A percentile compares a stretch with the other conserved stretches of the same genome.
phyloP scores from a whole-genome alignment of 106 monocot species.

The Dendrobium huoshanense region DNA sequence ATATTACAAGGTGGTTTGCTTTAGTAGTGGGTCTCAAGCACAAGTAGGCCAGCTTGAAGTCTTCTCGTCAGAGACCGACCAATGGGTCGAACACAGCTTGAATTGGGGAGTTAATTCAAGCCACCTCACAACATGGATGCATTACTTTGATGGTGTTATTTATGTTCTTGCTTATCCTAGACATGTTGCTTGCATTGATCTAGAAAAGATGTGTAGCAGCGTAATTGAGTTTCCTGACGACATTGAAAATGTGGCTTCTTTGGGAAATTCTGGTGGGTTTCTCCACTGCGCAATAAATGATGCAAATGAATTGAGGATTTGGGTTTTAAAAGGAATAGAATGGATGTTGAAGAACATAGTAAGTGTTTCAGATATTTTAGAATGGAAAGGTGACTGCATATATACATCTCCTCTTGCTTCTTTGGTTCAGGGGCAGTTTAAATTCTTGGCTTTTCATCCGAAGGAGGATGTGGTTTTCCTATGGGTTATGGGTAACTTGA shows the following conservation, averaged over 20 bases:
- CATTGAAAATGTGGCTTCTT: constrained; percentile 16
- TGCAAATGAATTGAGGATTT: too few relatives aligned
- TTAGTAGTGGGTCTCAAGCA: constrained; percentile 32
- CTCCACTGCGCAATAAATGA: constrained; percentile 34
- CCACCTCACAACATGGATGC: constrained; percentile 40
- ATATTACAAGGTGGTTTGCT: constrained; percentile 41
- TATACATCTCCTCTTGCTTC: too few relatives aligned
- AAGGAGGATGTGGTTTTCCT: too few relatives aligned
- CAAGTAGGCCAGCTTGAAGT: constrained; percentile 30
- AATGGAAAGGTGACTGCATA: too few relatives aligned
- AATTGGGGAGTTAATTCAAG: constrained; percentile 33
- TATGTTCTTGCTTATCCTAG: constrained; percentile 37
- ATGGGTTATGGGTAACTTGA: too few relatives aligned
- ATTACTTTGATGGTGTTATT: constrained; percentile 30
- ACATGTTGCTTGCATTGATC: constrained; percentile 24
- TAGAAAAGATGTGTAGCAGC: constrained; percentile 16
- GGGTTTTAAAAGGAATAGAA: too few relatives aligned
- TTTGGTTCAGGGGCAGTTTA: too few relatives aligned
- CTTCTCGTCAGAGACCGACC: constrained; percentile 25
- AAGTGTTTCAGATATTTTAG: too few relatives aligned
- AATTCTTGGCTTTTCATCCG: too few relatives aligned
- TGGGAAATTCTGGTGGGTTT: constrained; percentile 25
- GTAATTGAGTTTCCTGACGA: constrained; percentile 36
- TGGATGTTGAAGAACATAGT: too few relatives aligned
- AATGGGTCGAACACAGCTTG: constrained; percentile 22